These are phyloP conservation scores for Sicyos baderoa DNA, from an alignment of 306 rosid species.

Conservation along the genomic window DNA sequence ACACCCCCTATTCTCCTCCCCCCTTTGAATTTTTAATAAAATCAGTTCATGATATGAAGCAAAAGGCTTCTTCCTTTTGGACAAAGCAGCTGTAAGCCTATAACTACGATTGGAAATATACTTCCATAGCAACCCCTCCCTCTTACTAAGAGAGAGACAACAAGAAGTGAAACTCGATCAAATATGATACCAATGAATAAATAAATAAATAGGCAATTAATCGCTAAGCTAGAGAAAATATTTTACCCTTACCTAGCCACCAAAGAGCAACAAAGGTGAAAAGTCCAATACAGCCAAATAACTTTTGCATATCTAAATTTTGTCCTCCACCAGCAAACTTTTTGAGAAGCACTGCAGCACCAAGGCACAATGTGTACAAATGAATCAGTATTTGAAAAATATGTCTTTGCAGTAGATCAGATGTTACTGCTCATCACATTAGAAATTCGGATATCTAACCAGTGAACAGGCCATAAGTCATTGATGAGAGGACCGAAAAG, in stretches of 20 bases:
- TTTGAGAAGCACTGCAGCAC: conserved; percentile 25
- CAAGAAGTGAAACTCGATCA: not conserved
- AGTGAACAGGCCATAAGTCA: conserved; percentile 27
- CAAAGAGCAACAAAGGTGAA: conserved; percentile 26
- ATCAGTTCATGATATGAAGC: too few species aligned
- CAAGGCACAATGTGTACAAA: not conserved
- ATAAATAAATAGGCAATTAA: not conserved
- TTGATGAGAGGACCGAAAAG: conserved; percentile 25
- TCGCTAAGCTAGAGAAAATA: not conserved
- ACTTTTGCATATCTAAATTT: conserved; percentile 26
- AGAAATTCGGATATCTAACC: conserved; percentile 17
- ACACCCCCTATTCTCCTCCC: too few species aligned
- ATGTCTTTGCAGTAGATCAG: not conserved
- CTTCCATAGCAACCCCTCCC: not conserved
- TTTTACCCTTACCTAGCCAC: conserved; percentile 25
- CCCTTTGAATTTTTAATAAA: too few species aligned
- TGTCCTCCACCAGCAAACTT: conserved; percentile 31
- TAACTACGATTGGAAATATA: too few species aligned
- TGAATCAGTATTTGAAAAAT: not conserved
- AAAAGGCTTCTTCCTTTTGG: too few species aligned
- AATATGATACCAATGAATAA: not conserved
- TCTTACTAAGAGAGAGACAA: not conserved
- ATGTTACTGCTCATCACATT: not conserved
- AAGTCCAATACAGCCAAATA: conserved; percentile 27
- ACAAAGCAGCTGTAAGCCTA: too few species aligned